Conservation (phyloP, 1,284 basidiomycete species). For the Cutaneotrichosporon cavernicola region DNA sequence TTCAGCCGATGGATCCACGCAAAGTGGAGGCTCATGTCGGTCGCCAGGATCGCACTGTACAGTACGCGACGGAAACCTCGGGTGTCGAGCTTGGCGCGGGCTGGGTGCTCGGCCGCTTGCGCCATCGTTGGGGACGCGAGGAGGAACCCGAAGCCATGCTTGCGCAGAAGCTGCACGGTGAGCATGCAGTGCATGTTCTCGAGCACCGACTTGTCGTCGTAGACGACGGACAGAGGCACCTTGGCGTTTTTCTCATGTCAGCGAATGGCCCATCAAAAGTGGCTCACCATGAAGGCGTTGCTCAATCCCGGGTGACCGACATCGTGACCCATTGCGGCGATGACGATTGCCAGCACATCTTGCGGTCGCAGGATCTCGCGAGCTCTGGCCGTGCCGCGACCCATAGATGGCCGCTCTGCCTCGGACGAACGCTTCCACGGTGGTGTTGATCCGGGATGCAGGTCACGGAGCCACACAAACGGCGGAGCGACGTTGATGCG, state of each 20-base stretch:
- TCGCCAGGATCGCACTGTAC: slow-evolving; percentile 76
- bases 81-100: slow-evolving; percentile 46
- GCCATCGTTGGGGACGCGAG: slow-evolving; percentile 34
- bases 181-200: slow-evolving; percentile 91
- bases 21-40: slow-evolving; percentile 87
- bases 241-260: slow-evolving; percentile 77
- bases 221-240: slow-evolving; percentile 80
- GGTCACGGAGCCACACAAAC: slow-evolving; percentile 52
- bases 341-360: slow-evolving; percentile 77
- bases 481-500: slow-evolving; percentile 76
- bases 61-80: slow-evolving; percentile 69
- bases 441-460: slow-evolving; percentile 26
- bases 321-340: slow-evolving; percentile 92
- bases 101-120: slow-evolving; percentile 14
- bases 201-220: slow-evolving; percentile 81
- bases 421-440: slow-evolving; percentile 39
- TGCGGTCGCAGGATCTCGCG: slow-evolving; percentile 60
- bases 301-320: slow-evolving; percentile 90
- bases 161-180: slow-evolving; percentile 74
- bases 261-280: neutral
- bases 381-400: slow-evolving; percentile 39
- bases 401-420: slow-evolving; percentile 26
- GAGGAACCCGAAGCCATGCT: slow-evolving; percentile 65
- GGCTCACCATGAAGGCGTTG: slow-evolving; percentile 83
- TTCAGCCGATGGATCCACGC: slow-evolving; percentile 74